A percentile compares a stretch with the other conserved stretches of the same genome.
These are phyloP conservation scores for Petasospora fabianii DNA, from an alignment of 1,139 yeast genomes.

Conservation along the genomic window DNA sequence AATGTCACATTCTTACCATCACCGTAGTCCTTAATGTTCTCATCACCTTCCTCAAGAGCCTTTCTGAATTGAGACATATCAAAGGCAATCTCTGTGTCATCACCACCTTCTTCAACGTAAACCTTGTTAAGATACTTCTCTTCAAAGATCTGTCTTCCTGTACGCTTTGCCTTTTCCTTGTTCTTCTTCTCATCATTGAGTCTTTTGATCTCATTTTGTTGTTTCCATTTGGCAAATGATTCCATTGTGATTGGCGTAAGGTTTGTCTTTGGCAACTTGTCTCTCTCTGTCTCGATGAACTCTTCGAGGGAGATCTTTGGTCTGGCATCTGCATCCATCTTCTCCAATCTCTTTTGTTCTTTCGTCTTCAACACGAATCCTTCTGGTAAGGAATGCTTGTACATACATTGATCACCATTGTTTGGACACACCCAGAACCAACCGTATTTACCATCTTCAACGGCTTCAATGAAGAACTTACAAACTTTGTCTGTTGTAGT, in stretches of 20 bases:
- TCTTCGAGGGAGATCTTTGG: conserved; percentile 95
- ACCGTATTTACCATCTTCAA: conserved; percentile 95
- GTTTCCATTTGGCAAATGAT: conserved; percentile 83
- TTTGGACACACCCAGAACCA: conserved; percentile 99
- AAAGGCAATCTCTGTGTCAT: conserved; percentile 55
- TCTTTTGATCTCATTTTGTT: conserved; percentile 58
- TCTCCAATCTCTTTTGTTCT: conserved; percentile 89
- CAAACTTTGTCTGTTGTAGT: conserved; percentile 96
- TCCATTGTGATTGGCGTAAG: conserved; percentile 88
- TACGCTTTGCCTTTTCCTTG: conserved; percentile 41
- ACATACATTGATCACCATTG: conserved; percentile 90
- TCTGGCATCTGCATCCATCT: conserved; percentile 76
- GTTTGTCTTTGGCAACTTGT: conserved; percentile 67
- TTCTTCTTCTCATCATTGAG: conserved; percentile 53
- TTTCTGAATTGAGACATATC: conserved; percentile 65
- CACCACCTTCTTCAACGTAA: conserved; percentile 33
- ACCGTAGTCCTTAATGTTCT: conserved; percentile 37
- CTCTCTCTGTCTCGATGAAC: conserved; percentile 91
- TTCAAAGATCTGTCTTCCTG: conserved; percentile 81
- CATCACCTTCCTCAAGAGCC: conserved; percentile 36
- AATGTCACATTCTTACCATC: conserved; percentile 38
- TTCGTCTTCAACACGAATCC: conserved; percentile 96
- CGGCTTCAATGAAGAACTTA: conserved; percentile 92
- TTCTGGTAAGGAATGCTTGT: conserved; percentile 94
- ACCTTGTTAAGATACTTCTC: conserved; percentile 67